A percentile compares a stretch with the other conserved stretches of the same genome.
Evolutionary conservation across 2,329 filamentous ascomycete species (phyloP).

Genomic region (Scedosporium minutisporum): DNA sequence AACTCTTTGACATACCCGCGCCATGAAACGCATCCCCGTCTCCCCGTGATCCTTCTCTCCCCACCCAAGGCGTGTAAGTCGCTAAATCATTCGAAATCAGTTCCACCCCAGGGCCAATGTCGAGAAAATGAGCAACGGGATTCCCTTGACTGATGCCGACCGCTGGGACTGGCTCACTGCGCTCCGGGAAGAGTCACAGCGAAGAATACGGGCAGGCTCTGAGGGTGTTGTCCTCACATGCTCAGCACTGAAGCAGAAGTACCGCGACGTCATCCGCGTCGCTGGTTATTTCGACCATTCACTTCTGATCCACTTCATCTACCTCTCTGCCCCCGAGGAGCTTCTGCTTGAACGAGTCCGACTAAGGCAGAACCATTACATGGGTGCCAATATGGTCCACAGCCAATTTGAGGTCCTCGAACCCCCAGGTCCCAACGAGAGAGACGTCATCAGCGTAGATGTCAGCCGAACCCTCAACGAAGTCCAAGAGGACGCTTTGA

Average conservation of each 20-base stretch:
- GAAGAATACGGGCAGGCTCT: slow-evolving; percentile 44
- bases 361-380: slow-evolving; percentile 75
- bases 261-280: slow-evolving; percentile 82
- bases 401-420: slow-evolving; percentile 89
- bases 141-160: slow-evolving; percentile 82
- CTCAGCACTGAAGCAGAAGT: slow-evolving; percentile 93
- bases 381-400: slow-evolving; percentile 91
- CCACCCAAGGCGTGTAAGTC: neutral
- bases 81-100: slow-evolving; percentile 25
- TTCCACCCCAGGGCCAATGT: slow-evolving; percentile 72
- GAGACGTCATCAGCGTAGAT: slow-evolving; percentile 63
- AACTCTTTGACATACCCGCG: neutral
- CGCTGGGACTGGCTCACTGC: slow-evolving; percentile 94
- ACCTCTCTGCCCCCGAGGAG: slow-evolving; percentile 69
- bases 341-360: slow-evolving; percentile 67
- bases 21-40: too few species aligned
- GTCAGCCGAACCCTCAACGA: slow-evolving; percentile 49
- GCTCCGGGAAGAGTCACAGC: slow-evolving; percentile 59
- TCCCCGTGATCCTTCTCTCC: slow-evolving; percentile 2
- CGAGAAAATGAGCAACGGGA: slow-evolving; percentile 80
- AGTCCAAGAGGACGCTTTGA: slow-evolving; percentile 51
- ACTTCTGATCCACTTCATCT: slow-evolving; percentile 85
- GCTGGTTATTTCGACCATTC: slow-evolving; percentile 65
- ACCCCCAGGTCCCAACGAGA: slow-evolving; percentile 60
- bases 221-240: slow-evolving; percentile 88